Percentiles rank a stretch among this genome's conserved stretches.
phyloP scores from a whole-genome alignment of 2,329 filamentous ascomycete genomes.

The Ceratocystis diversiconidia region DNA sequence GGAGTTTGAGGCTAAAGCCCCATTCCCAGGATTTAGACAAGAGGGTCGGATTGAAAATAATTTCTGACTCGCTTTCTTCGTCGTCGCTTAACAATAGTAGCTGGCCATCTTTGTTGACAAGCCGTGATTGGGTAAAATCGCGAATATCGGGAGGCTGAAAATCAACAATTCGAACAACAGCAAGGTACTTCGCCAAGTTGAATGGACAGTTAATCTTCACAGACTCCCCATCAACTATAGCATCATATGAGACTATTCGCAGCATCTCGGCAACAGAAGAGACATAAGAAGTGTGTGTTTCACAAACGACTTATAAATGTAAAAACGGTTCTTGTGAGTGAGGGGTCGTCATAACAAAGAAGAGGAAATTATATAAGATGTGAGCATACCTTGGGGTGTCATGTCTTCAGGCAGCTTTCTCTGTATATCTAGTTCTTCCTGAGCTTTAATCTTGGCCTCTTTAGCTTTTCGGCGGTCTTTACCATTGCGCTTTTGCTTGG shows the following conservation, averaged over 20 bases:
- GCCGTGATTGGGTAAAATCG: slow-evolving; percentile 49
- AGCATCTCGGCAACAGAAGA: slow-evolving; percentile 24
- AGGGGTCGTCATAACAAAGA: background rate
- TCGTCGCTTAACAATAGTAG: slow-evolving; percentile 34
- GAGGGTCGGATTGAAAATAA: slow-evolving; percentile 6
- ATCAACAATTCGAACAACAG: slow-evolving; percentile 64
- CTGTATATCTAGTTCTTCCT: slow-evolving; percentile 5
- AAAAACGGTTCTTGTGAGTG: background rate
- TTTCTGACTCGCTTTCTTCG: slow-evolving; percentile 21
- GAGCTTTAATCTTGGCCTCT: slow-evolving; percentile 17
- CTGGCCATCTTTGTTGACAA: slow-evolving; percentile 32
- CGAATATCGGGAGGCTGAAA: slow-evolving; percentile 57
- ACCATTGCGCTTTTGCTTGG: slow-evolving; percentile 21
- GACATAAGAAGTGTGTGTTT: slow-evolving; percentile 3
- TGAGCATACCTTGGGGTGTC: slow-evolving; percentile 24
- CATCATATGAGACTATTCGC: background rate
- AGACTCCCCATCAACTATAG: background rate
- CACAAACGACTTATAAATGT: slow-evolving; percentile 22
- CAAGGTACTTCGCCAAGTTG: slow-evolving; percentile 55
- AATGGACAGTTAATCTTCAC: slow-evolving; percentile 48
- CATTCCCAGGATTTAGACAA: slow-evolving; percentile 53
- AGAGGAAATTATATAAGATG: background rate
- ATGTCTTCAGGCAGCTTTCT: slow-evolving; percentile 19
- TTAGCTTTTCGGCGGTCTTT: slow-evolving; percentile 21
- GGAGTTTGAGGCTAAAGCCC: slow-evolving; percentile 66